Base-by-base conservation (phyloP, 768 basidiomycete species). In the Gautieria morchelliformis region DNA sequence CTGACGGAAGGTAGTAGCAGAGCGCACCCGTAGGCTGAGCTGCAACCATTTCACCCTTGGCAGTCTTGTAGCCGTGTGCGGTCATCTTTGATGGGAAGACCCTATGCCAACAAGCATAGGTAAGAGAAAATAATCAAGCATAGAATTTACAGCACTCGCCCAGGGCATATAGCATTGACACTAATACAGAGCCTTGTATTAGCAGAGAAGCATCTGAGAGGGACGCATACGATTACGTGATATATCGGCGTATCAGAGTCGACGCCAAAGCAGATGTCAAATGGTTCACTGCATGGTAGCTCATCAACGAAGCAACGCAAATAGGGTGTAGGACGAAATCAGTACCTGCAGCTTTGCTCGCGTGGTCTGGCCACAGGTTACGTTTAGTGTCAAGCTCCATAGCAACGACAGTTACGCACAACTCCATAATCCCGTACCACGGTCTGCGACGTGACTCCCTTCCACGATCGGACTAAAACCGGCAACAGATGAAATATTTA, bases 31-130 rank as follows among this genome's bases (percentile, higher is more conserved):
- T 82, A 22, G 87, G 88, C 59, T 89, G 86, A 17, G 63, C 65
- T 1, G 73, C 65, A 40, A 72, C 74, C 58, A 87, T 77, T 8
- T 63, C 70, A 22, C 78, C 78, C 7, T 85, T 83, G 3, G 69
- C 69, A 1, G 66, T 74, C 62, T 80, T 78, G 61, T 89, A 70
- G 3, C 82, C 85, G 51, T 74, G 89, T 0, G 85, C 81, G 1
- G 89, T 91, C 89, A 93, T 91, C 72, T 85, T 89, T 47, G 85
- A 86, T 0, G 87, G 87, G 72, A 88, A 93, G 12, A 89, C 70
- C 1, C 85, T 85, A 61, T 4, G 35, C 15, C 30, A 12, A 20
- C 19, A 11, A 8, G 61, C 44, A n/a, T 8, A 41, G 12, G 40
- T 41, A 12, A 41, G 40, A 44, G 42, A 22, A 44, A 20, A n/a